Conservation (phyloP, 2,329 filamentous ascomycete species). For the Xylariaceae sp. region DNA sequence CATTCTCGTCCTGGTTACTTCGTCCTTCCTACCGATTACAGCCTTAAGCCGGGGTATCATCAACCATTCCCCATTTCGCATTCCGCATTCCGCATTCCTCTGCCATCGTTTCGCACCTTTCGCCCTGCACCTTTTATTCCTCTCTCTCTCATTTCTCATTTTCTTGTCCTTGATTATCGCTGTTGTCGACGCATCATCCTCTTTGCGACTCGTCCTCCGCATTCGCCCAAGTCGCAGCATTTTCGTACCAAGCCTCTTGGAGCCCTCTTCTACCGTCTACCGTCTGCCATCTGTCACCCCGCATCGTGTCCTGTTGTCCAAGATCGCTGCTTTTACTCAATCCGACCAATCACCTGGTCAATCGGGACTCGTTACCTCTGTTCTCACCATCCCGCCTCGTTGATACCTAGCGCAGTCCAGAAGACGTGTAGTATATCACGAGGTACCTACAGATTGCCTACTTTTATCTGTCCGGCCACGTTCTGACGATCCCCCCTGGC, state of each 20-base stretch:
- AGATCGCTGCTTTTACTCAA: not conserved
- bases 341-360: not conserved
- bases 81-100: not conserved
- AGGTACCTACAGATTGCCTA: too few species aligned
- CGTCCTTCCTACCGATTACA: not conserved
- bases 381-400: not conserved
- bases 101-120: not conserved
- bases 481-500: not conserved
- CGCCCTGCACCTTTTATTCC: too few species aligned
- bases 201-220: not conserved
- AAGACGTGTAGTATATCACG: not conserved
- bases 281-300: not conserved
- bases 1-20: not conserved
- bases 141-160: not conserved
- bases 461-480: not conserved
- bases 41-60: not conserved
- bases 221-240: not conserved
- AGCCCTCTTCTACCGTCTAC: not conserved
- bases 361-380: not conserved
- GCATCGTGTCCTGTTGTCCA: not conserved
- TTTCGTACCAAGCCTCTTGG: not conserved
- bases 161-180: not conserved
- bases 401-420: not conserved
- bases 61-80: not conserved
- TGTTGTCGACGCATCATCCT: not conserved